Evolutionary conservation across 257 asterid genomes (phyloP).

Genomic region (Nicotiana obtusifolia): DNA sequence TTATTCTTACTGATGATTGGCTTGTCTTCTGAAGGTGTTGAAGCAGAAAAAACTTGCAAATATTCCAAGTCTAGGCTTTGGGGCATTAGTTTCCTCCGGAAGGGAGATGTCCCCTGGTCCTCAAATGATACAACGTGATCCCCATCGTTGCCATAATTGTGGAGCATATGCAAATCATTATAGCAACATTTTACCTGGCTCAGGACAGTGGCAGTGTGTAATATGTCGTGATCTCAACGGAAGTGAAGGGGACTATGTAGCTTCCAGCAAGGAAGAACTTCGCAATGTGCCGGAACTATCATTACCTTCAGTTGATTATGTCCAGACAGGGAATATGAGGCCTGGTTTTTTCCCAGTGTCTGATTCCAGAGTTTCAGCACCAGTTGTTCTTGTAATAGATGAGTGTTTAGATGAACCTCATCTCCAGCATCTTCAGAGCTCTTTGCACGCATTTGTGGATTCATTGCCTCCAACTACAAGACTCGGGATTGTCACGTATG

Average conservation of each 20-base stretch:
- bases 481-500: constrained; percentile 77
- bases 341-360: constrained; percentile 77
- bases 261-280: constrained; percentile 76
- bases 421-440: constrained; percentile 84
- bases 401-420: constrained; percentile 93
- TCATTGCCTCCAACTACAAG: constrained; percentile 82
- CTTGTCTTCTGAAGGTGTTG: constrained; percentile 48
- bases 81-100: constrained; percentile 86
- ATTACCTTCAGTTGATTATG: constrained; percentile 72
- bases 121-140: constrained; percentile 82
- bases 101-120: constrained; percentile 82
- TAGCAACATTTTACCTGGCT: constrained; percentile 75
- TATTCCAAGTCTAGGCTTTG: constrained; percentile 82
- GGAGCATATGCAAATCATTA: constrained; percentile 90
- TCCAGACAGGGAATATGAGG: constrained; percentile 64
- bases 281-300: constrained; percentile 72
- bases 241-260: constrained; percentile 84
- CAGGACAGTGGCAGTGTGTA: constrained; percentile 99
- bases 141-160: constrained; percentile 84
- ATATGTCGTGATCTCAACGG: constrained; percentile 82
- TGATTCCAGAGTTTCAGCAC: constrained; percentile 77
- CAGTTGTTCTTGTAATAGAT: constrained; percentile 79
- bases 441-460: constrained; percentile 93
- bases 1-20: background rate
- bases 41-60: constrained; percentile 85